These are phyloP conservation scores for Mrakia gelida DNA, from an alignment of 768 basidiomycete genomes.

Conservation along the genomic window DNA sequence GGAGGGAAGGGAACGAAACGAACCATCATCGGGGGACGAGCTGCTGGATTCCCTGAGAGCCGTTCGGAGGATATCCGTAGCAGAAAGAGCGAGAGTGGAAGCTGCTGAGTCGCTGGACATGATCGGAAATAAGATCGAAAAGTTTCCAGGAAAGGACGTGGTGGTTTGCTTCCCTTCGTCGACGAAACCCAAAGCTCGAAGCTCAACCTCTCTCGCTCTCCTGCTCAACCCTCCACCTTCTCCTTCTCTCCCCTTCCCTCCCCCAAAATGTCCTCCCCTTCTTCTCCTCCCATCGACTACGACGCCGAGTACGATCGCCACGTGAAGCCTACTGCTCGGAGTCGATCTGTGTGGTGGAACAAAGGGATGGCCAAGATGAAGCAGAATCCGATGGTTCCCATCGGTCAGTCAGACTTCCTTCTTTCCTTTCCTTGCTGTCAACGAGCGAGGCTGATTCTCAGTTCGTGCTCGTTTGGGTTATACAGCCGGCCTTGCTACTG, in stretches of 20 bases:
- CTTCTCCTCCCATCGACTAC: neutral
- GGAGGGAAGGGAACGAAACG: neutral
- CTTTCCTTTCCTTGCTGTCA: neutral
- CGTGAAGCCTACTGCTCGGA: too few relatives aligned
- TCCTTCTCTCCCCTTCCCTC: neutral
- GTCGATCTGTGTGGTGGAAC: neutral
- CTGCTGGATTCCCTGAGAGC: neutral
- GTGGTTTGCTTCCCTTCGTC: too few relatives aligned
- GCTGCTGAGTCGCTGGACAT: neutral
- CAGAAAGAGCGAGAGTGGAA: neutral
- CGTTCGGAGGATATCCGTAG: neutral
- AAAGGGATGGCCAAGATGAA: neutral
- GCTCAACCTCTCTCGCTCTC: too few relatives aligned
- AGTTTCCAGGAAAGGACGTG: too few relatives aligned
- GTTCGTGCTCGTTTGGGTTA: neutral
- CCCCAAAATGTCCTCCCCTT: neutral
- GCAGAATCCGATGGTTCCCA: constrained; percentile 10
- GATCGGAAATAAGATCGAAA: neutral
- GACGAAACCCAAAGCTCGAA: too few relatives aligned
- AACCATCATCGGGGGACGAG: neutral
- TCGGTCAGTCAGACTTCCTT: neutral
- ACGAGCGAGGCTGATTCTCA: neutral
- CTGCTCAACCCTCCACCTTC: neutral
- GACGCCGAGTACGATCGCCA: neutral
- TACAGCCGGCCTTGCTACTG: neutral